Conservation (phyloP, 2,329 filamentous ascomycete species). For the Exophiala alcalophila region DNA sequence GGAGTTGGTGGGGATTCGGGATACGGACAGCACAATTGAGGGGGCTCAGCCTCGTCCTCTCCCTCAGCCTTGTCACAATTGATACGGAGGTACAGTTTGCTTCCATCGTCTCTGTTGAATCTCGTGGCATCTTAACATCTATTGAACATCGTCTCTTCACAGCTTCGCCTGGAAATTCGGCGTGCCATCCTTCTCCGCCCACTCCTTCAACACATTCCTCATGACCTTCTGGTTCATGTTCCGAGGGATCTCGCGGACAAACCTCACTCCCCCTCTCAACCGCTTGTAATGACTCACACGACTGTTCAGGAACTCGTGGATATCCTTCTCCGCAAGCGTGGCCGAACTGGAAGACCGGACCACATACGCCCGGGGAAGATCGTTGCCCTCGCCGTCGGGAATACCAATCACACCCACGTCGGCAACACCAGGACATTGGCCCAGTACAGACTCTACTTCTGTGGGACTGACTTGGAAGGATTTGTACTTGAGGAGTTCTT, state of each 20-base stretch:
- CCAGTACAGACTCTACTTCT: conserved; percentile 46
- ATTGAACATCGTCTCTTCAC: background rate
- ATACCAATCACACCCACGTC: conserved; percentile 49
- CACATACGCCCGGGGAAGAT: conserved; percentile 48
- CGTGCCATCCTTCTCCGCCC: conserved; percentile 13
- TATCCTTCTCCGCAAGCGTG: conserved; percentile 39
- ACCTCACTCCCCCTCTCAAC: conserved; percentile 47
- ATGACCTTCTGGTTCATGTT: conserved; percentile 52
- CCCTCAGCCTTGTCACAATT: no score
- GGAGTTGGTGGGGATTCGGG: no score
- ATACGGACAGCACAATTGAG: no score
- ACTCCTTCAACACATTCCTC: conserved; percentile 29
- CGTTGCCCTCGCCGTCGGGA: conserved; percentile 30
- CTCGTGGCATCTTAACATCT: no score
- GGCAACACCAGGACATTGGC: conserved; percentile 39
- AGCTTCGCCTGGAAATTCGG: conserved; percentile 9
- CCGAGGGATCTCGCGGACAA: conserved; percentile 49
- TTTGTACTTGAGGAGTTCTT: conserved; percentile 47
- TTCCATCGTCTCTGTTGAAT: no score
- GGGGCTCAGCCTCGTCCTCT: no score
- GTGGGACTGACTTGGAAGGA: conserved; percentile 49
- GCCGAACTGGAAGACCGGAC: conserved; percentile 34
- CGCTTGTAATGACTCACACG: conserved; percentile 49
- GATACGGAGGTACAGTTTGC: no score
- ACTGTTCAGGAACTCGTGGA: conserved; percentile 29